Conservation (phyloP, 129 eudicot genomes). For the Daucus carota region DNA sequence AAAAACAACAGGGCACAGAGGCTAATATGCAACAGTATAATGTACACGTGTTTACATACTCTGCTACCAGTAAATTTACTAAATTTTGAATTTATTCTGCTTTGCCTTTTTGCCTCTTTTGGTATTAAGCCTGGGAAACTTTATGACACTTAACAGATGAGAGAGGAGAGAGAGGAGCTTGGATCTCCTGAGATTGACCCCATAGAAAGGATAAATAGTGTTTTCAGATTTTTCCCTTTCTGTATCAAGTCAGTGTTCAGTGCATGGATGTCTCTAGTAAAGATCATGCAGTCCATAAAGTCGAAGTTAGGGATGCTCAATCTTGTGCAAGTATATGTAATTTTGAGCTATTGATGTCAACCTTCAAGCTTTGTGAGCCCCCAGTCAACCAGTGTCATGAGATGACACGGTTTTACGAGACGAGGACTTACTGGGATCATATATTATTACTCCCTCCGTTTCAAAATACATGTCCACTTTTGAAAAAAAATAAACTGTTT, state of each 20-base stretch:
- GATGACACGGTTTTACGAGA: no score
- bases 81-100: constrained; percentile 15
- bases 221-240: constrained; percentile 13
- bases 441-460: no score
- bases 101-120: constrained; percentile 19
- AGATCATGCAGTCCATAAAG: not conserved
- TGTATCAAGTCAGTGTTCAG: not conserved
- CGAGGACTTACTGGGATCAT: no score
- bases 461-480: no score
- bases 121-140: constrained; percentile 12
- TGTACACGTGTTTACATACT: not conserved
- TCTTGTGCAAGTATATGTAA: not conserved
- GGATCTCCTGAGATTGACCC: constrained; percentile 12
- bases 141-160: constrained; percentile 4
- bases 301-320: not conserved
- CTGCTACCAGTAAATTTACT: not conserved
- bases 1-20: not conserved
- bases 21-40: no score
- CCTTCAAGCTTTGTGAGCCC: no score
- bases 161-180: not conserved
- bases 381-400: no score
- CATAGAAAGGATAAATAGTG: not conserved
- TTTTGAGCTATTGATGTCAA: no score
- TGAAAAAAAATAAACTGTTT: no score
- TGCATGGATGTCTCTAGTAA: constrained; percentile 8